A percentile compares a stretch with the other conserved stretches of the same genome.
Conservation (phyloP, 352 stramenopile genomes). For the Globisporangium nodosum region DNA sequence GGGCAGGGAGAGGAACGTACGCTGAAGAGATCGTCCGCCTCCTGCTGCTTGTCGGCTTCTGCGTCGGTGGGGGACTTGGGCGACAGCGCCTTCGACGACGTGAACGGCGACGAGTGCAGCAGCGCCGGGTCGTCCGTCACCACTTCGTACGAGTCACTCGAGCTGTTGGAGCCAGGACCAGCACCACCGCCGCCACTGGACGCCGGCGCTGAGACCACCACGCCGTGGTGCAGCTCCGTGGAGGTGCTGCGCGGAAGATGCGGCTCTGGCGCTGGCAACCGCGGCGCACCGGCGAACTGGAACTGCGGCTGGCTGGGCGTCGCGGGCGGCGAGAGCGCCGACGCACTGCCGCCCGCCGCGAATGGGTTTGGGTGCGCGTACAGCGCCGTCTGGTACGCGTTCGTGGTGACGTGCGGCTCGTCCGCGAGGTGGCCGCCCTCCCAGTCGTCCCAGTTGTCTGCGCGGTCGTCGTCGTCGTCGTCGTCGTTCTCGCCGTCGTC, state of each 20-base stretch:
- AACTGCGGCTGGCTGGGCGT: slow-evolving; percentile 12
- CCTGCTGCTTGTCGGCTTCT: slow-evolving; percentile 31
- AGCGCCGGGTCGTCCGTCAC: slow-evolving; percentile 32
- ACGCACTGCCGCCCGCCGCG: slow-evolving; percentile 10
- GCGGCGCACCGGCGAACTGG: slow-evolving; percentile 21
- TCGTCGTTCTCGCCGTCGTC: slow-evolving; percentile 29
- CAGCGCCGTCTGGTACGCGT: slow-evolving; percentile 20
- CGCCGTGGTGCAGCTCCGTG: slow-evolving; percentile 26
- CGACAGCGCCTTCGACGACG: slow-evolving; percentile 10
- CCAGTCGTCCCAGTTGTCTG: slow-evolving; percentile 70
- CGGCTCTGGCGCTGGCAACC: slow-evolving; percentile 9
- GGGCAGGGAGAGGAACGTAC: slow-evolving; percentile 28
- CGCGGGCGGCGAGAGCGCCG: slow-evolving; percentile 11
- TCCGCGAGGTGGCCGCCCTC: slow-evolving; percentile 25
- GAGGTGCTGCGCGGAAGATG: slow-evolving; percentile 2
- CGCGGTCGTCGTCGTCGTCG: slow-evolving; percentile 36
- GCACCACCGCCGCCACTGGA: slow-evolving; percentile 8
- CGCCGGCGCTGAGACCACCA: slow-evolving; percentile 7
- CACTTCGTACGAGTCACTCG: slow-evolving; percentile 68
- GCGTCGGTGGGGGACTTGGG: background rate
- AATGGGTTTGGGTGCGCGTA: slow-evolving; percentile 47
- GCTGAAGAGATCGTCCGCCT: slow-evolving; percentile 66
- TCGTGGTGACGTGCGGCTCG: slow-evolving; percentile 14
- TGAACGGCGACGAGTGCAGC: slow-evolving; percentile 13
- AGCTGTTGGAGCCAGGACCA: slow-evolving; percentile 56